Conservation (phyloP, 768 basidiomycete species). For the Stropharia rugosoannulata region DNA sequence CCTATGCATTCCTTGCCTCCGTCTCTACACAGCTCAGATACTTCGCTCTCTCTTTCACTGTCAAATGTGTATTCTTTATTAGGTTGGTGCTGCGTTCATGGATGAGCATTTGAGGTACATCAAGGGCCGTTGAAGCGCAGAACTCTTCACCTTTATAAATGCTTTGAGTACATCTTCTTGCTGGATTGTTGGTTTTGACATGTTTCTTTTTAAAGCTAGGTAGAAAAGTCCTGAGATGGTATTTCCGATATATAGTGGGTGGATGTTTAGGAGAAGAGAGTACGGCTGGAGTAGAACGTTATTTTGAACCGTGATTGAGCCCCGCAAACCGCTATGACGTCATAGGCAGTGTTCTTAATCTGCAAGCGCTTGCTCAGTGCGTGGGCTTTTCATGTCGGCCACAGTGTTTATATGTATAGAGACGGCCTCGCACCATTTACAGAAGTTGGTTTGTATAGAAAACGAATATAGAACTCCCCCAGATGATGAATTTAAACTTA, state of each 20-base stretch:
- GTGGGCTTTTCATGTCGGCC: too few species aligned
- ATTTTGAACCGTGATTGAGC: neutral
- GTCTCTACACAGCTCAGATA: slow-evolving; percentile 60
- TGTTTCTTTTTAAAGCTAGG: neutral
- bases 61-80: slow-evolving; percentile 59
- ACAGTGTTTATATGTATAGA: too few species aligned
- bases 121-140: neutral
- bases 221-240: neutral
- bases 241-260: neutral
- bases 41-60: slow-evolving; percentile 53
- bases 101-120: neutral
- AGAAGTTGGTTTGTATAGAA: neutral
- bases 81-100: slow-evolving; percentile 40
- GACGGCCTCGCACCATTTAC: too few species aligned
- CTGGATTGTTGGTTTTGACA: slow-evolving; percentile 13
- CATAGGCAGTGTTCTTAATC: neutral
- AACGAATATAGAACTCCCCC: neutral
- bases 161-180: slow-evolving; percentile 32
- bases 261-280: neutral
- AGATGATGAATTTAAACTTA: neutral
- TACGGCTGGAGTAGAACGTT: neutral
- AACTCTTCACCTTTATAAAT: slow-evolving; percentile 41
- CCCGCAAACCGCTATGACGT: neutral
- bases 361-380: too few species aligned
- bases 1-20: slow-evolving; percentile 50